Evolutionary conservation across 2,329 filamentous ascomycete species (phyloP).

Genomic region (Botryotinia calthae): DNA sequence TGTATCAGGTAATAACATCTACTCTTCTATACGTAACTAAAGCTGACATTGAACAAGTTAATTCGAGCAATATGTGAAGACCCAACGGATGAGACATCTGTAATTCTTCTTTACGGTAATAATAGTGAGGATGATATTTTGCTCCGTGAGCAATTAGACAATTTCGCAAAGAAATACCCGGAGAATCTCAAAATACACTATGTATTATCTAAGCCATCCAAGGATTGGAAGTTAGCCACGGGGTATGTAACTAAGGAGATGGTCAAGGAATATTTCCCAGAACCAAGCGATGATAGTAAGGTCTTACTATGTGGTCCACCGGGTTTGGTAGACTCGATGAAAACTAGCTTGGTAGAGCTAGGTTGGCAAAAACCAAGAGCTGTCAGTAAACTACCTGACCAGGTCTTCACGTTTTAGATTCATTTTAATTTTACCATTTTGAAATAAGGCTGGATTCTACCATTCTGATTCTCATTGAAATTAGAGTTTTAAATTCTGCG

Average conservation of each 20-base stretch:
- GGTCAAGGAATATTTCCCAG: conserved; percentile 50
- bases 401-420: conserved; percentile 52
- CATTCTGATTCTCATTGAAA: not conserved
- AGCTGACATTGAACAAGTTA: conserved; percentile 41
- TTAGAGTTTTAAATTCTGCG: not conserved
- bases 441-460: not conserved
- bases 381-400: conserved; percentile 52
- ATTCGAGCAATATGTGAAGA: conserved; percentile 64
- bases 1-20: conserved; percentile 44
- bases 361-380: conserved; percentile 52
- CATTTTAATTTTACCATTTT: not conserved
- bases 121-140: conserved; percentile 58
- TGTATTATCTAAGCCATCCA: conserved; percentile 49
- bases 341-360: conserved; percentile 48
- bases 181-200: conserved; percentile 56
- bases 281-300: conserved; percentile 47
- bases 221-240: conserved; percentile 47
- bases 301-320: conserved; percentile 61
- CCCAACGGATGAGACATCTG: conserved; percentile 53
- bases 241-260: conserved; percentile 53
- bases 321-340: conserved; percentile 56
- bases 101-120: conserved; percentile 60
- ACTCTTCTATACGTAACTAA: not conserved
- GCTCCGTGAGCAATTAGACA: conserved; percentile 54
- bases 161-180: conserved; percentile 50